Conservation (phyloP, 2,329 filamentous ascomycete species). For the Fusarium napiforme region DNA sequence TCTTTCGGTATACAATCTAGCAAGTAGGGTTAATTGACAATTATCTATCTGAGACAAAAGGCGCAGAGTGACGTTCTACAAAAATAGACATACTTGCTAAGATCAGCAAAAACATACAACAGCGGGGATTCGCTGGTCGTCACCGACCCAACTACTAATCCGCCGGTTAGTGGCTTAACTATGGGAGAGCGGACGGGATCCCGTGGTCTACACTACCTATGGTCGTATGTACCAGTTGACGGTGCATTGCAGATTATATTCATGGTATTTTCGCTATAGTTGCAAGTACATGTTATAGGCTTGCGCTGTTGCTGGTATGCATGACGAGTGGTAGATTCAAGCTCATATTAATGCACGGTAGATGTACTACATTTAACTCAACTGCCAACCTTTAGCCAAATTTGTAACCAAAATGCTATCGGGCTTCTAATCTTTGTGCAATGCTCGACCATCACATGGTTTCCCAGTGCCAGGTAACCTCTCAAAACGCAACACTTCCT, state of each 20-base stretch:
- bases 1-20: not conserved
- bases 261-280: fast-evolving
- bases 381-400: fast-evolving
- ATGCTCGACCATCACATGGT: too few species aligned
- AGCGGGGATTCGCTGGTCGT: not conserved
- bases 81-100: not conserved
- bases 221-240: not conserved
- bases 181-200: not conserved
- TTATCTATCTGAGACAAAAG: not conserved
- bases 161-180: not conserved
- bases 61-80: too few species aligned
- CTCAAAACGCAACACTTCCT: not conserved
- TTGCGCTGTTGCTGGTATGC: not conserved
- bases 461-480: too few species aligned
- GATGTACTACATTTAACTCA: fast-evolving
- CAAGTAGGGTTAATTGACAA: not conserved
- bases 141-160: not conserved
- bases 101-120: not conserved
- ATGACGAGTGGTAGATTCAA: not conserved
- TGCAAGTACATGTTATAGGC: fast-evolving
- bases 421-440: fast-evolving
- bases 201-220: not conserved
- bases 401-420: fast-evolving
- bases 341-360: fast-evolving
- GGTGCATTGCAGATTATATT: fast-evolving